Conservation (phyloP, 2,329 filamentous ascomycete genomes). For the Fusarium abutilonis region DNA sequence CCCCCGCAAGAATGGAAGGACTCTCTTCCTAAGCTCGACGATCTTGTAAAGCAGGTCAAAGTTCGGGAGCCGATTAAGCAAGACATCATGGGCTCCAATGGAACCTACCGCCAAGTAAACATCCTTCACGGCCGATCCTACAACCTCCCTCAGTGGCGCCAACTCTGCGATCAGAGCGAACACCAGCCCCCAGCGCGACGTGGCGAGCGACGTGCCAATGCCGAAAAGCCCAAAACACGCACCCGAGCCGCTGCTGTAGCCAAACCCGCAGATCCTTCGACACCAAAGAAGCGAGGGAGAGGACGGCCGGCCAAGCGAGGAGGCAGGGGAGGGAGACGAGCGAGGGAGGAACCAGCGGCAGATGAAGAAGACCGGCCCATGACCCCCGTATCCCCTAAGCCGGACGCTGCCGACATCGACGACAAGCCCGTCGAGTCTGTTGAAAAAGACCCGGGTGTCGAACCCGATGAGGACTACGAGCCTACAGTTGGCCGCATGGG, state of each 20-base stretch:
- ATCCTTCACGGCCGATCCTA: constrained; percentile 96
- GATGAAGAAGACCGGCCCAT: constrained; percentile 64
- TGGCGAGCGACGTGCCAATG: constrained; percentile 78
- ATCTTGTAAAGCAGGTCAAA: constrained; percentile 88
- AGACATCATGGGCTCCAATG: constrained; percentile 95
- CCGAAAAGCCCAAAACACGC: constrained; percentile 61
- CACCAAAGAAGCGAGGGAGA: constrained; percentile 54
- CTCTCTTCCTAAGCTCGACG: constrained; percentile 78
- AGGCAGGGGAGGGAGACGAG: constrained; percentile 51
- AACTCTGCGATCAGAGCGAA: constrained; percentile 91
- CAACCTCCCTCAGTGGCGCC: constrained; percentile 95
- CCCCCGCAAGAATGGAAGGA: constrained; percentile 94
- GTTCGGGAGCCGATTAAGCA: constrained; percentile 98
- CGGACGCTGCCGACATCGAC: constrained; percentile 47
- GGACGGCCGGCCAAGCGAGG: constrained; percentile 52
- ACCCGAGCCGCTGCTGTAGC: constrained; percentile 50
- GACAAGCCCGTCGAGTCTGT: constrained; percentile 58
- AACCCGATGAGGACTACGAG: constrained; percentile 56
- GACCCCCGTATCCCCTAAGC: constrained; percentile 66
- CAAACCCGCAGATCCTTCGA: constrained; percentile 48
- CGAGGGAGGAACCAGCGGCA: constrained; percentile 52
- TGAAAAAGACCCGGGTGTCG: constrained; percentile 59
- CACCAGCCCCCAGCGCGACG: constrained; percentile 93
- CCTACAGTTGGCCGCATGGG: constrained; percentile 59
- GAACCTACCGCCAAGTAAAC: constrained; percentile 96